Conservation (phyloP, 306 rosid genomes). For the Castanospermum australe region DNA sequence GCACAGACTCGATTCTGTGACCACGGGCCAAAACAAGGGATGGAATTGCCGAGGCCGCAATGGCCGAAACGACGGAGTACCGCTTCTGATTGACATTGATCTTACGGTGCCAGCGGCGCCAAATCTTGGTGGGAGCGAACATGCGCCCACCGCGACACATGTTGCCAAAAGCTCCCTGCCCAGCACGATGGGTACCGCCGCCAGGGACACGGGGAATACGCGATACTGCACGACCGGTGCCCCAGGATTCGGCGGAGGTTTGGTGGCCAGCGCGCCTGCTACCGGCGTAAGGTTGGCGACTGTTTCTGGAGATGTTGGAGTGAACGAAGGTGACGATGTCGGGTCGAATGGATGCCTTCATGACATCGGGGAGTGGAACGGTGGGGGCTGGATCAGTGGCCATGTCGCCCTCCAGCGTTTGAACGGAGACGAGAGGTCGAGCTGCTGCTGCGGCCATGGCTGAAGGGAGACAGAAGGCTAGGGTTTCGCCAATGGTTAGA, state of each 20-base stretch:
- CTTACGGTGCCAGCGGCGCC: conserved; percentile 87
- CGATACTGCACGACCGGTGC: conserved; percentile 81
- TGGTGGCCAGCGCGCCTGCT: conserved; percentile 68
- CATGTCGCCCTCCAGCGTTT: conserved; percentile 58
- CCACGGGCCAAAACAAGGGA: conserved; percentile 68
- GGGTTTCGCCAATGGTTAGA: conserved; percentile 29
- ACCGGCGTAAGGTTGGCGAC: conserved; percentile 77
- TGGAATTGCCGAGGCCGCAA: conserved; percentile 70
- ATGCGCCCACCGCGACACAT: conserved; percentile 91
- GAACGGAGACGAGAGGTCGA: conserved; percentile 73
- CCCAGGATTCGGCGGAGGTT: conserved; percentile 88
- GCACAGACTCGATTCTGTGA: conserved; percentile 62
- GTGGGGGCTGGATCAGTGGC: conserved; percentile 46
- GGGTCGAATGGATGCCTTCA: conserved; percentile 66
- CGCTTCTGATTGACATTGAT: conserved; percentile 76
- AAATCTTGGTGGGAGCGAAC: conserved; percentile 89
- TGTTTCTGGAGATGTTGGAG: conserved; percentile 54
- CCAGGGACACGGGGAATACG: conserved; percentile 85
- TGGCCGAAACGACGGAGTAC: conserved; percentile 68
- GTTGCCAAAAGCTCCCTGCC: conserved; percentile 82
- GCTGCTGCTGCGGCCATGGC: conserved; percentile 70
- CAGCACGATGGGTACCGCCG: conserved; percentile 90
- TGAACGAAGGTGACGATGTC: conserved; percentile 69
- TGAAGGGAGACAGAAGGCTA: neutral
- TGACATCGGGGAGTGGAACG: conserved; percentile 58